Percentiles rank a stretch among this genome's conserved stretches.
phyloP scores from a whole-genome alignment of 2,329 filamentous ascomycete genomes.

The Penicillium sp. region DNA sequence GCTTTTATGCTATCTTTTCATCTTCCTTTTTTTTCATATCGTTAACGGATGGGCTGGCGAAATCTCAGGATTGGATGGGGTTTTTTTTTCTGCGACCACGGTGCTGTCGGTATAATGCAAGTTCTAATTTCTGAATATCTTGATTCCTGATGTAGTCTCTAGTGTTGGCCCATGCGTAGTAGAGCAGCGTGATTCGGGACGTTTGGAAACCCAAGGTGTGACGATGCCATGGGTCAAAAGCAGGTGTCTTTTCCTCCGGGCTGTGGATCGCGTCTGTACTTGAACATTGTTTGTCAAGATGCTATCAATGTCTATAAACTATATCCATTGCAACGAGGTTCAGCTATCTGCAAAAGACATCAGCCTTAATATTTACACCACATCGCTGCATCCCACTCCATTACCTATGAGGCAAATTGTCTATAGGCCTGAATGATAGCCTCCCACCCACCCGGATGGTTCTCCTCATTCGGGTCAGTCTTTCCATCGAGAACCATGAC shows the following conservation, averaged over 20 bases:
- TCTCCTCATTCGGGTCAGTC: slow-evolving; percentile 29
- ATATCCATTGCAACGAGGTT: neutral
- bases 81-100: slow-evolving; percentile 25
- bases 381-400: neutral
- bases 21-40: slow-evolving; percentile 31
- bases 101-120: slow-evolving; percentile 32
- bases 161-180: no score
- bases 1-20: slow-evolving; percentile 15
- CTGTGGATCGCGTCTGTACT: no score
- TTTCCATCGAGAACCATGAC: slow-evolving; percentile 31
- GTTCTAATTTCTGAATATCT: slow-evolving; percentile 3
- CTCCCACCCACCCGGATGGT: slow-evolving; percentile 41
- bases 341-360: neutral
- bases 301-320: no score
- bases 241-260: no score
- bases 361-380: neutral
- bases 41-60: slow-evolving; percentile 36
- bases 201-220: no score
- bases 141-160: neutral
- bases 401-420: slow-evolving; percentile 11
- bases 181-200: no score
- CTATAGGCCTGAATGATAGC: slow-evolving; percentile 38
- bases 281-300: no score
- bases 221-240: no score
- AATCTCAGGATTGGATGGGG: slow-evolving; percentile 35